Evolutionary conservation across 345 rosid species (phyloP), one percentile per base, ranked within the genome.

Genomic region (Rhodamnia argentea): DNA sequence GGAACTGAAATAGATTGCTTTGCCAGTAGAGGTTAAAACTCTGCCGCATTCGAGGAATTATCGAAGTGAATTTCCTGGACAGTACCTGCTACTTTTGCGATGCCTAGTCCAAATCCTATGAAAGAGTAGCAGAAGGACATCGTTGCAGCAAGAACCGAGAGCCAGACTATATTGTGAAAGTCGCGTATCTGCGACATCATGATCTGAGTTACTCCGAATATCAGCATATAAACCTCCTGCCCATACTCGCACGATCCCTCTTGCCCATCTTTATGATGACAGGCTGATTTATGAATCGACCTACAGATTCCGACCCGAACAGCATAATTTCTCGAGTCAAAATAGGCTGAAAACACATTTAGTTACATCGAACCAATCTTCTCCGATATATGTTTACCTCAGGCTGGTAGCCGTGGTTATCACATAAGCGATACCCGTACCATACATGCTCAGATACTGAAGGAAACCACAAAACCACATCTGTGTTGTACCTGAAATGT

Each of bases 111-210:
- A 3, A 93, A 86, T 64, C 95, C 95, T 4, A 89, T 92, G 83
- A 70, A 88, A 74, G 96, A 83, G 87, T 94, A 94, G 58, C 91
- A 40, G 52, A 93, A 92, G 82, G 95, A 94, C 95, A 93, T 93
- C 70, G 86, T 44, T 13, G 95, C 94, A 74, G 96, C 94, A 50
- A 93, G 32, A 52, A 89, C 27, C 1, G 96, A 94, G 42, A 93
- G 91, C 92, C 94, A 92, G 55, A 88, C 70, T 62, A 93, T 88
- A 88, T 90, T 89, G 78, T 94, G 94, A 78, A 94, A 92, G 85
- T 93, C 91, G 26, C 93, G 94, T 53, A 90, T 89, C 86, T 94
- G 95, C 10, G 96, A 94, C 50, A 93, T 81, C 50, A 92, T 26
- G 24, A 94, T 74, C 75, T 94, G 93, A 85, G 88, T 52, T 60